A percentile compares a stretch with the other conserved stretches of the same genome.
Evolutionary conservation across 495 filamentous ascomycete genomes (phyloP).

Genomic region (Penicillium taxi): DNA sequence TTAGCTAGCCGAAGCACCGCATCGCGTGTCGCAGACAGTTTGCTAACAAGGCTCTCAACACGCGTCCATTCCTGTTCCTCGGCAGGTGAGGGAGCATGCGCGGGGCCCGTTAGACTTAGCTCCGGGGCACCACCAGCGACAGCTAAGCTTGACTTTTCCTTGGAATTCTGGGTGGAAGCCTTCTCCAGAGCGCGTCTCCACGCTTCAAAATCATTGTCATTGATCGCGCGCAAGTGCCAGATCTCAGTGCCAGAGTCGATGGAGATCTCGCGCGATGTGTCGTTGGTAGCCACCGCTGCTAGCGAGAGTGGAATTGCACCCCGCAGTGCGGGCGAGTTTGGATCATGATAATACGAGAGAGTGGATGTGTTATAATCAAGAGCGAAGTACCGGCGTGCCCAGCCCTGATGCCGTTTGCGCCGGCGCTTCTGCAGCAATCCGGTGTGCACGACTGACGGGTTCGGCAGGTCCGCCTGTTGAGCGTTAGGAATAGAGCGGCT

Average conservation of each 20-base stretch:
- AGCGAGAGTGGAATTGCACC: slow-evolving; percentile 88
- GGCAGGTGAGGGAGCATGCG: slow-evolving; percentile 25
- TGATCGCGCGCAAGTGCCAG: slow-evolving; percentile 87
- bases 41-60: slow-evolving; percentile 72
- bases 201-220: slow-evolving; percentile 70
- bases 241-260: slow-evolving; percentile 95
- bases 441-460: slow-evolving; percentile 48
- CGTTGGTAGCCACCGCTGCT: slow-evolving; percentile 83
- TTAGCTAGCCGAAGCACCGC: slow-evolving; percentile 75
- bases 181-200: slow-evolving; percentile 83
- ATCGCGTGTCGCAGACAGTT: slow-evolving; percentile 81
- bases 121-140: slow-evolving; percentile 18
- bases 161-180: slow-evolving; percentile 55
- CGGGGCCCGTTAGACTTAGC: slow-evolving; percentile 23
- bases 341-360: slow-evolving; percentile 90
- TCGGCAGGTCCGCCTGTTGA: slow-evolving; percentile 19
- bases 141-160: slow-evolving; percentile 17
- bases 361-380: slow-evolving; percentile 87
- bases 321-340: slow-evolving; percentile 79
- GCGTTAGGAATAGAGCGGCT: slow-evolving; percentile 23
- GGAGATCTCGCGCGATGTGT: slow-evolving; percentile 79
- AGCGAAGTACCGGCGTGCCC: slow-evolving; percentile 87
- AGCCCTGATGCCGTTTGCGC: slow-evolving; percentile 87
- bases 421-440: slow-evolving; percentile 82
- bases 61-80: slow-evolving; percentile 81